Evolutionary conservation across 257 asterid species (phyloP).

Genomic region (Solanum sitiens): DNA sequence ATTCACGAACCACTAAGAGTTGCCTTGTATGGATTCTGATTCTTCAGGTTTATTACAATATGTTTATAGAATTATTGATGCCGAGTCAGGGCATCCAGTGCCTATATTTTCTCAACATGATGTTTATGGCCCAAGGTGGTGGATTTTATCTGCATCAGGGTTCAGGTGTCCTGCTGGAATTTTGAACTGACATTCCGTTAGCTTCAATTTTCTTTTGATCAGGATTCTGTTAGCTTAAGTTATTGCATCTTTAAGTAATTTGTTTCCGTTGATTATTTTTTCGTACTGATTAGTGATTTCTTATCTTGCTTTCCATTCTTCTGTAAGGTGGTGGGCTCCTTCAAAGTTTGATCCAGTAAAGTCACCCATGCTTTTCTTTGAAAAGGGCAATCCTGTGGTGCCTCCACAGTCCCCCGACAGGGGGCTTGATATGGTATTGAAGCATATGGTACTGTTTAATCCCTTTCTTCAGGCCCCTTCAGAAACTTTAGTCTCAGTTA

Average conservation of each 20-base stretch:
- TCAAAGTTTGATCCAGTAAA: conserved; percentile 93
- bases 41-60: background rate
- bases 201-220: background rate
- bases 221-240: background rate
- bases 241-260: background rate
- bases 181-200: background rate
- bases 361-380: conserved; percentile 89
- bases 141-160: background rate
- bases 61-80: background rate
- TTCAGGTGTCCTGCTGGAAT: background rate
- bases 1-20: background rate
- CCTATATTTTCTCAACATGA: background rate
- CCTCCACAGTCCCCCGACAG: conserved; percentile 62
- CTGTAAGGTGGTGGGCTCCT: conserved; percentile 98
- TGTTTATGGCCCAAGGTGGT: background rate
- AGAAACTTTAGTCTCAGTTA: background rate
- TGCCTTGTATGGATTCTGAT: background rate
- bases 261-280: background rate
- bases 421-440: conserved; percentile 71
- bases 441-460: conserved; percentile 54
- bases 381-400: conserved; percentile 62
- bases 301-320: background rate
- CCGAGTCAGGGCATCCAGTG: background rate
- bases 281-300: background rate
- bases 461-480: background rate